phyloP scores from a whole-genome alignment of 148 eudicot species.

The Rhododendron molle region DNA sequence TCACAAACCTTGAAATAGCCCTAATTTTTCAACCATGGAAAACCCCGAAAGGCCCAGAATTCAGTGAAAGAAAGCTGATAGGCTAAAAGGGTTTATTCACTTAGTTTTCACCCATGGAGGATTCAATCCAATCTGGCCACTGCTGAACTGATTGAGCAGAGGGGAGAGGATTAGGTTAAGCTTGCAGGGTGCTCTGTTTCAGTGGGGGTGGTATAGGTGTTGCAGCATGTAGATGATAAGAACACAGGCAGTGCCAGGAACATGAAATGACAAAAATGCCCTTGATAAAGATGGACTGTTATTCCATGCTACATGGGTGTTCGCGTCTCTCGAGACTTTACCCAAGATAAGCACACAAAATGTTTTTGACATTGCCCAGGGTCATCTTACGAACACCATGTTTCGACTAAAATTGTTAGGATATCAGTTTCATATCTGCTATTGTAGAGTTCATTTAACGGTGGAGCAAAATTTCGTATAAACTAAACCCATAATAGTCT shows the following conservation, averaged over 20 bases:
- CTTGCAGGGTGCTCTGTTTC: neutral
- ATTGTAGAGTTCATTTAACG: neutral
- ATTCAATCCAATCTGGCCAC: neutral
- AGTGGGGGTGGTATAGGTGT: neutral
- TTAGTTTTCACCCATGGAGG: neutral
- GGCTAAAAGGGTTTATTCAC: neutral
- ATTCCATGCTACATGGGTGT: neutral
- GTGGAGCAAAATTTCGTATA: no score
- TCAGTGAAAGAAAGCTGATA: neutral
- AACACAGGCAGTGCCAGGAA: neutral
- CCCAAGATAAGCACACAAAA: neutral
- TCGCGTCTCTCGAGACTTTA: neutral
- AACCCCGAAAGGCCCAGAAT: neutral
- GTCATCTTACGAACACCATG: neutral
- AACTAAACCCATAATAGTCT: neutral
- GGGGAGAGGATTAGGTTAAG: neutral
- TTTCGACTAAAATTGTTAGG: no score
- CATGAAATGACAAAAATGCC: neutral
- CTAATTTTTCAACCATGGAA: conserved; percentile 1
- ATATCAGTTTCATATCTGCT: no score
- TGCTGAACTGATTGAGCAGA: neutral
- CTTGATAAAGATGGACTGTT: neutral
- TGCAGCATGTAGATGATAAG: conserved; percentile 1
- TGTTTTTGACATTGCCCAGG: neutral
- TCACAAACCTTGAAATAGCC: conserved; percentile 5